Evolutionary conservation across 1,139 yeast genomes (phyloP), one percentile per base, ranked within the genome.

Genomic region (Saccharomyces hybrid): DNA sequence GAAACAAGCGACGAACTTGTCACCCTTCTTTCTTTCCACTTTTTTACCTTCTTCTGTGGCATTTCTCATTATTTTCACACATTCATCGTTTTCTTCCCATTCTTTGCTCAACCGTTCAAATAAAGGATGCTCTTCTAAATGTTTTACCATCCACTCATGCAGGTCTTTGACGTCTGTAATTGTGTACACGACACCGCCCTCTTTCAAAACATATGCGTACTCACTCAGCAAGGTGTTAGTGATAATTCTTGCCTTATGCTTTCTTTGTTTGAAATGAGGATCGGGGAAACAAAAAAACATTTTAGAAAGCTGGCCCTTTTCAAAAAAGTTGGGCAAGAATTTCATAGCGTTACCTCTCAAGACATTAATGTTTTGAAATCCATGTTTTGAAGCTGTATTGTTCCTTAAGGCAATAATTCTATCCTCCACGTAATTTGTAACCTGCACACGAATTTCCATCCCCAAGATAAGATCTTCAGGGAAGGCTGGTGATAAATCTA

Each of bases 221-320:
- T 93, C 99, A 38, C 95, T 81, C 55, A 90, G 76, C 58, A 93
- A 75, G 1, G 98, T 93, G 57, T 83, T 84, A 57, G 99, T 91
- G 60, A 93, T 82, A 64, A 93, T 93, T 75, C 99, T 80, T 7
- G 98, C 98, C 76, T 93, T 93, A 73, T 95, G 99, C 70, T 93
- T 93, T 65, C 99, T 80, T 71, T 89, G 96, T 69, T 93, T 93
- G 76, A 93, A 93, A 71, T 95, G 99, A 13, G 99, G 99, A 72
- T 93, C 99, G 20, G 99, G 99, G 79, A 93, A 93, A 72, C 99
- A 95, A 75, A 95, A 93, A 72, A 93, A 93, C 82, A 93, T 88
- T 76, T 93, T 93, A 44, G 85, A 82, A 53, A 93, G 75, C 70
- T 88, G 95, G 5, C 84, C 84, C 70, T 85, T 84, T 55, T 78